These are phyloP conservation scores for Dendrobium catenatum DNA, from an alignment of 106 monocot species.

Conservation along the genomic window DNA sequence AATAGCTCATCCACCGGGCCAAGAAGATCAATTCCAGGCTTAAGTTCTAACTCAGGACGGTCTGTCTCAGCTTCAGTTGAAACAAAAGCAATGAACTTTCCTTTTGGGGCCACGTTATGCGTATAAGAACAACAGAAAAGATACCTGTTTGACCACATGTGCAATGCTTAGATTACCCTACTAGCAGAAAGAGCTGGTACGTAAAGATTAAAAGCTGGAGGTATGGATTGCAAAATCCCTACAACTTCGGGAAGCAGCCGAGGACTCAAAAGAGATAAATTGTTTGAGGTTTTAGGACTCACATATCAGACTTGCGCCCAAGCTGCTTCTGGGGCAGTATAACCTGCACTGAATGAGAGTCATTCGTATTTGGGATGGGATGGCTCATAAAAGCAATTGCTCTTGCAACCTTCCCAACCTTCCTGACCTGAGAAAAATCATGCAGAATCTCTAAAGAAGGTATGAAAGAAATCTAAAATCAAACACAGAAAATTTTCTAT, in stretches of 20 bases:
- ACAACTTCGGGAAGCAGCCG: neutral
- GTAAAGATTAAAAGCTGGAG: neutral
- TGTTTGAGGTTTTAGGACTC: conserved; percentile 11
- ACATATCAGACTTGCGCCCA: conserved; percentile 93
- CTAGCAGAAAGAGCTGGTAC: too few relatives aligned
- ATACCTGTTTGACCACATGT: conserved; percentile 51
- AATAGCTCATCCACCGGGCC: conserved; percentile 93
- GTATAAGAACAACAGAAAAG: conserved; percentile 92
- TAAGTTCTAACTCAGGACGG: conserved; percentile 62
- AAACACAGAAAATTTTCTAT: too few relatives aligned
- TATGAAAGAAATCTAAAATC: neutral
- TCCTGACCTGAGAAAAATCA: conserved; percentile 45
- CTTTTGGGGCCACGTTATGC: conserved; percentile 91
- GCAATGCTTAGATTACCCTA: neutral
- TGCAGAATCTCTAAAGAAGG: neutral
- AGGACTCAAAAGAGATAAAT: neutral
- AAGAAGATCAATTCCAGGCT: conserved; percentile 84
- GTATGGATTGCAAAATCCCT: neutral
- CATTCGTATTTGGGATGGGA: conserved; percentile 80
- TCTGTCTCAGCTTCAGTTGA: conserved; percentile 90
- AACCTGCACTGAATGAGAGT: conserved; percentile 88
- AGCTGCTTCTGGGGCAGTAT: conserved; percentile 94
- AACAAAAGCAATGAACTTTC: conserved; percentile 94
- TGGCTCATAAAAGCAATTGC: conserved; percentile 99
- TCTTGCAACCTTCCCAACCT: conserved; percentile 85